Evolutionary conservation across 2,329 filamentous ascomycete genomes (phyloP).

Genomic region (Trichoderma breve): DNA sequence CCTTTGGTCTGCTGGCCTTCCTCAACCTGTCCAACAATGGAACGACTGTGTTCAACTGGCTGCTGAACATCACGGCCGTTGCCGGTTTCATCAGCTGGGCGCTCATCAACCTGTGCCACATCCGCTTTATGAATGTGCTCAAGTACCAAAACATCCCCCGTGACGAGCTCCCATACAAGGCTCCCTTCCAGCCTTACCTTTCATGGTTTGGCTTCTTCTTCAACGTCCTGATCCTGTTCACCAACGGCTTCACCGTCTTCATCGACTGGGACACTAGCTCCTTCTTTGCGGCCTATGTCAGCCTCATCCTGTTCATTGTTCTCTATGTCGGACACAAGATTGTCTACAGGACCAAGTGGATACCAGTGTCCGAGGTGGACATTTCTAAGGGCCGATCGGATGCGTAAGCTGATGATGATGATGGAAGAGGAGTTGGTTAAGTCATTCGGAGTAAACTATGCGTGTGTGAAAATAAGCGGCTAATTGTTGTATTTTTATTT

Average conservation of each 20-base stretch:
- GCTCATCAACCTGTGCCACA: conserved; percentile 62
- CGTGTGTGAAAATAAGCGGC: background rate
- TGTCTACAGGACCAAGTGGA: conserved; percentile 39
- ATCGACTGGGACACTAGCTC: conserved; percentile 58
- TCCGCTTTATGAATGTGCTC: conserved; percentile 64
- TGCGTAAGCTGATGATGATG: background rate
- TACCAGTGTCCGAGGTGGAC: conserved; percentile 39
- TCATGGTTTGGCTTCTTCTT: conserved; percentile 66
- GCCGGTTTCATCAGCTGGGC: conserved; percentile 71
- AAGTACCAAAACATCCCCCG: conserved; percentile 56
- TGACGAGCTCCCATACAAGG: conserved; percentile 57
- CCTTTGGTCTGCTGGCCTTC: conserved; percentile 64
- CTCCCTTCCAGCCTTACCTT: conserved; percentile 61
- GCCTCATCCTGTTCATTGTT: conserved; percentile 60
- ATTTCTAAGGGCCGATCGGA: conserved; percentile 24
- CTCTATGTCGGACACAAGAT: conserved; percentile 62
- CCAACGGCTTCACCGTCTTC: conserved; percentile 68
- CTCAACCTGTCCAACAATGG: conserved; percentile 62
- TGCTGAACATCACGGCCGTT: conserved; percentile 68
- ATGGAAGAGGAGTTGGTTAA: background rate
- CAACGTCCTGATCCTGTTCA: conserved; percentile 62
- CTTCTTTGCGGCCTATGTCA: conserved; percentile 66
- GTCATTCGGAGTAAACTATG: background rate
- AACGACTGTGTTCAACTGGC: conserved; percentile 66
- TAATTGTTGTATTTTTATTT: conserved; percentile 2